Evolutionary conservation across 345 rosid genomes (phyloP).

Genomic region (Eucalyptus brandiana): DNA sequence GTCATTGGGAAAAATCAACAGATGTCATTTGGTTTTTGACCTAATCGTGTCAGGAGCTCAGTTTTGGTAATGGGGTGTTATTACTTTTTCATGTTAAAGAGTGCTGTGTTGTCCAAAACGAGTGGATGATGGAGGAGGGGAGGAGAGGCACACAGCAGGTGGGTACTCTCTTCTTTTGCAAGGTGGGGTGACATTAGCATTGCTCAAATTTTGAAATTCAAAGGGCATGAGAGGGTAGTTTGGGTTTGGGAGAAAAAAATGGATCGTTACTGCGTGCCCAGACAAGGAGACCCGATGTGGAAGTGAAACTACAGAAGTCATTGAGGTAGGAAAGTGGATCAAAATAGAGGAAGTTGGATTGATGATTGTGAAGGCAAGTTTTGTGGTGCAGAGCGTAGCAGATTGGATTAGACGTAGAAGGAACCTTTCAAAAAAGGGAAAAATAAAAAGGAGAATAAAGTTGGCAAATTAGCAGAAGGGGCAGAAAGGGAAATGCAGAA

Average conservation of each 20-base stretch:
- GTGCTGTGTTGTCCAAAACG: neutral
- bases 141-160: neutral
- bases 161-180: neutral
- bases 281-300: neutral
- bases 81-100: neutral
- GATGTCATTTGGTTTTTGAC: neutral
- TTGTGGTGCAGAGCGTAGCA: neutral
- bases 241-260: neutral
- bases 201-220: neutral
- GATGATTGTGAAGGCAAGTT: neutral
- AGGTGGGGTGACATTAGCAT: neutral
- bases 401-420: neutral
- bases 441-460: neutral
- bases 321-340: neutral
- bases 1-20: neutral
- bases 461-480: neutral
- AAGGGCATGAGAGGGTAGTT: neutral
- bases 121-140: neutral
- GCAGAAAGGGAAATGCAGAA: neutral
- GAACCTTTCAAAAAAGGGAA: neutral
- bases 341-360: neutral
- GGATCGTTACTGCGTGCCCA: neutral
- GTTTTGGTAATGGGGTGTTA: neutral
- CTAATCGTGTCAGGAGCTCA: neutral
- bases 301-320: neutral